Evolutionary conservation across 192 early-diverging fungal genomes (phyloP).

Genomic region (Podila minutissima): DNA sequence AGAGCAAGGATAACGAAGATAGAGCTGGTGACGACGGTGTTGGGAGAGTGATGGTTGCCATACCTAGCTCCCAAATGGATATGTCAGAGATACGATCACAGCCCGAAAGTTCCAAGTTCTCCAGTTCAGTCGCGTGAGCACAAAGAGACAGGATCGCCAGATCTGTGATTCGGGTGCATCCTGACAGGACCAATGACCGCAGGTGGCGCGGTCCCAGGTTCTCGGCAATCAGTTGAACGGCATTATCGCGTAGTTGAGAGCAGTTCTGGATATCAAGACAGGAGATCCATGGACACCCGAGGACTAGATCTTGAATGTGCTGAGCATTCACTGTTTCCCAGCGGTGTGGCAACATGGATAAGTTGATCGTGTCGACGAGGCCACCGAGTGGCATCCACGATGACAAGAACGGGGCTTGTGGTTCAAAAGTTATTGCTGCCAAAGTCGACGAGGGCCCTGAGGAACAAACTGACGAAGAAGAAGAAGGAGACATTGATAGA

Average conservation of each 20-base stretch:
- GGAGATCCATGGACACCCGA: conserved; percentile 20
- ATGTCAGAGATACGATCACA: conserved; percentile 32
- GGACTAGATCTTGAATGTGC: conserved; percentile 10
- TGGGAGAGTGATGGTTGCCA: not conserved
- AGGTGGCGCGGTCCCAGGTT: conserved; percentile 20
- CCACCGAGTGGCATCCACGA: conserved; percentile 7
- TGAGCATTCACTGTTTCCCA: conserved; percentile 25
- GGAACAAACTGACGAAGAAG: not conserved
- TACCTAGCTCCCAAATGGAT: conserved; percentile 29
- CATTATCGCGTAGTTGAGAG: conserved; percentile 24
- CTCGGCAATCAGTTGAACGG: conserved; percentile 26
- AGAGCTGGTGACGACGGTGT: not conserved
- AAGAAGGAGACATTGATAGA: not conserved
- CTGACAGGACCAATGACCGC: conserved; percentile 34
- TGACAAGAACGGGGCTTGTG: not conserved
- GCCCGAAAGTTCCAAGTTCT: conserved; percentile 38
- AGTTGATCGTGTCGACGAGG: conserved; percentile 21
- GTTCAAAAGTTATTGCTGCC: not conserved
- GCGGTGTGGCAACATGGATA: conserved; percentile 46
- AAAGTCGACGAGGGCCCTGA: not conserved
- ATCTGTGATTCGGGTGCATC: conserved; percentile 28
- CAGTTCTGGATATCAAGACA: conserved; percentile 26
- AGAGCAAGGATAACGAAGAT: not conserved
- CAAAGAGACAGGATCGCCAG: conserved; percentile 18
- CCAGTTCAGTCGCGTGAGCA: conserved; percentile 9